Evolutionary conservation across 2,329 filamentous ascomycete genomes (phyloP).

Genomic region (Pseudocercospora musae): DNA sequence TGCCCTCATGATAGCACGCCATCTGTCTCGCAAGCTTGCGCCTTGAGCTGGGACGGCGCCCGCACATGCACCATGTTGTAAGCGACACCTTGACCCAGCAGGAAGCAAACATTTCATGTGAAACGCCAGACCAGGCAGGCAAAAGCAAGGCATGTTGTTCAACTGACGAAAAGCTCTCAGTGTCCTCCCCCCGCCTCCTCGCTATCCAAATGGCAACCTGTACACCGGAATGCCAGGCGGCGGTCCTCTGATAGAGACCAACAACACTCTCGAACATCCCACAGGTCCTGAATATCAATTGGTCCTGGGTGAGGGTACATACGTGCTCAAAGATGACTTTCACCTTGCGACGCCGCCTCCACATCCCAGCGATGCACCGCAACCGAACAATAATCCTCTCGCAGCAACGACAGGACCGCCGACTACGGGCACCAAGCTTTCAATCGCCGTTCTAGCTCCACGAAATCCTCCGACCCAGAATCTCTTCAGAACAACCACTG

Average conservation of each 20-base stretch:
- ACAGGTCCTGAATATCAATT: constrained; percentile 82
- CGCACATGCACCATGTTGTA: constrained; percentile 17
- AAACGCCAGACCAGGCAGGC: constrained; percentile 3
- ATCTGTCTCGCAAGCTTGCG: neutral
- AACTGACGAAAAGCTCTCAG: constrained; percentile 18
- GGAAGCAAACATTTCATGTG: constrained; percentile 7
- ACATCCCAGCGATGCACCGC: constrained; percentile 87
- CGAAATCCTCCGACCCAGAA: constrained; percentile 43
- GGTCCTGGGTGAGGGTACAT: constrained; percentile 91
- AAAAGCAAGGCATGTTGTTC: neutral
- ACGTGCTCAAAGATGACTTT: constrained; percentile 84
- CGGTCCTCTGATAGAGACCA: constrained; percentile 82
- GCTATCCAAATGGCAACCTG: constrained; percentile 74
- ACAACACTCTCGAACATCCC: constrained; percentile 80
- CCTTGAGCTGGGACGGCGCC: neutral
- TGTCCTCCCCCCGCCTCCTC: constrained; percentile 35
- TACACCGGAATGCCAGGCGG: constrained; percentile 63
- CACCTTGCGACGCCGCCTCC: constrained; percentile 91
- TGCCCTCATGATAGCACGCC: neutral
- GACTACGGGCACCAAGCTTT: constrained; percentile 78
- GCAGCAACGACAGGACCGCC: constrained; percentile 82
- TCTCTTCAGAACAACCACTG: constrained; percentile 41
- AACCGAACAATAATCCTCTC: constrained; percentile 85
- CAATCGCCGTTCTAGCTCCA: constrained; percentile 68
- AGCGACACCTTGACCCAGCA: constrained; percentile 13